Evolutionary conservation across 2,329 filamentous ascomycete genomes (phyloP), one percentile per base, ranked within the genome.

Genomic region (Moelleriella libera): DNA sequence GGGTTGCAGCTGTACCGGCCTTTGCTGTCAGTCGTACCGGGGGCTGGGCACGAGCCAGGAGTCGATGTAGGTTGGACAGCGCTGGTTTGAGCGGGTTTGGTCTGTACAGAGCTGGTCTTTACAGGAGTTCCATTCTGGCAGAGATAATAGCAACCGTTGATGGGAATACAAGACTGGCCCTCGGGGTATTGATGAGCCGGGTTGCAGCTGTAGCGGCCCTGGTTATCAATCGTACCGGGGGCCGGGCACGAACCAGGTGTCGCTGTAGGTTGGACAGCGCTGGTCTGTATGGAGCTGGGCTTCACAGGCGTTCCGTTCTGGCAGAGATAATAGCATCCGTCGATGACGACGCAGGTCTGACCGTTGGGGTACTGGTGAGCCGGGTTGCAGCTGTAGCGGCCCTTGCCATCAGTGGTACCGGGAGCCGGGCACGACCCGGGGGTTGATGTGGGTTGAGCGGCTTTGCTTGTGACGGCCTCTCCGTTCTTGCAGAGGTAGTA

Each of bases 1-100:
- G 53, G 54, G 50, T 54, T 54, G 50, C 54, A 55, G 21, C 46
- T 48, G 51, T 54, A 54, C 30, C 51, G 47, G 46, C 54, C 54
- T 31, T 48, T 30, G 43, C 32, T 37, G 47, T 50, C 50, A 12
- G 48, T 51, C 46, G 28, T 10, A 42, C 48, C 37, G 47, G 48
- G 43, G 0, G 39, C 37, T 21, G 21, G 21, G 21, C 21, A 21
- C 21, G 21, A 21, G 21, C 21, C 2, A 3, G 21, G 21, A 21
- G 21, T 21, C 21, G 21, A 21, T 21, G 21, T 21, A 3, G 21
- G 21, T 21, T 21, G 21, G 21, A 21, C 21, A 21, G 21, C 21
- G 21, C 21, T 21, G 21, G 21, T 21, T 21, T 21, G 21, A 21
- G 21, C 21, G 21, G 21, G 21, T 21, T 21, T 21, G 21, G 21